Base-by-base conservation (phyloP, 768 basidiomycete species). In the Brasilioporus rufonigricans region DNA sequence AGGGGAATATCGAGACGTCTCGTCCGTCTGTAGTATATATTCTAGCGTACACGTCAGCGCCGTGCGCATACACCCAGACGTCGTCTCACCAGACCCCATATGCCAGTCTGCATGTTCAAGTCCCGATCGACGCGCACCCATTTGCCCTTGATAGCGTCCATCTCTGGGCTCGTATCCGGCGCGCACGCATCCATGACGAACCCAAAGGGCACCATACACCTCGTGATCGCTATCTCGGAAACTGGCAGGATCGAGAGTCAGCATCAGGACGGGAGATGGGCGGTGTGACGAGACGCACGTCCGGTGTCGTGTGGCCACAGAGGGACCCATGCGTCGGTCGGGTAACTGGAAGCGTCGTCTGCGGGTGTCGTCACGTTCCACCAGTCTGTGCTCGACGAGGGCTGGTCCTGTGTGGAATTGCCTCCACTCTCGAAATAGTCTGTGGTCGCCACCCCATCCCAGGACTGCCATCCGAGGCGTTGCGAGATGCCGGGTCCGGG, bases 81-180 rank as follows among this genome's bases (percentile, higher is more conserved):
- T 3, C 4, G 7, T 12, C 52, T 65, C 58, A 91, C 84, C 64
- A 91, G 70, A 62, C 77, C 84, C 73, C 75, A 87, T 24, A 81
- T 68, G 54, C 76, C 86, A 61, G 66, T 72, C 75, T 80, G 82
- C 75, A 32, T 75, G 65, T 94, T 94, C 32, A 98, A 70, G 73
- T 98, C 89, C 43, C 83, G 79, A 36, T 84, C 84, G 13, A 99
- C 87, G 14, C 89, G 83, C 2, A 96, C 92, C 96, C 96, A 99
- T 62, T 87, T 90, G 0, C 89, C 89, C 60, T 80, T 84, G 61
- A 85, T 80, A 6, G 87, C 85, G 65, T 93, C 89, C 45, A 87
- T 71, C 65, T 91, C 87, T 12, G 76, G 74, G 2, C 84, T 91
- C 1, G 87, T 80, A 1, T 76, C 68, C 0, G 94, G 94, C 0